Evolutionary conservation across 2,329 filamentous ascomycete genomes (phyloP).

Genomic region (Fusarium graminum): DNA sequence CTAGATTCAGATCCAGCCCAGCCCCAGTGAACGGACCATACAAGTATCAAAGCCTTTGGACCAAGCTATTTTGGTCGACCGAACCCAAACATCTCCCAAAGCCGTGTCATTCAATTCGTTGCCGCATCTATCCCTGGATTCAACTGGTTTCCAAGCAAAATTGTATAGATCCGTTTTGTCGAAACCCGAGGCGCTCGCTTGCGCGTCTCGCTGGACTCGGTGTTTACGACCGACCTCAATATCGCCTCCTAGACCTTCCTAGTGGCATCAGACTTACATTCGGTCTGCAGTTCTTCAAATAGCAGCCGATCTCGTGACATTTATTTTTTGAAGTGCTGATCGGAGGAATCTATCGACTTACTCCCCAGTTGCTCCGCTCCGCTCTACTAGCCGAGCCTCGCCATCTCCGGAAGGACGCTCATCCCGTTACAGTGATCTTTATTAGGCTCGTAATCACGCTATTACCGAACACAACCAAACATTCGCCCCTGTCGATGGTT

Average conservation of each 20-base stretch:
- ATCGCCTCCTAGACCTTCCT: constrained; percentile 32
- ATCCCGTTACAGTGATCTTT: constrained; percentile 6
- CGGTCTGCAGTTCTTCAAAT: constrained; percentile 7
- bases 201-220: constrained; percentile 20
- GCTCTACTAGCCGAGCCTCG: constrained; percentile 37
- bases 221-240: constrained; percentile 17
- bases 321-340: constrained; percentile 26
- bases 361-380: constrained; percentile 29
- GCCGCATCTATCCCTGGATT: constrained; percentile 10
- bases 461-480: constrained; percentile 36
- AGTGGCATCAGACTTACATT: constrained; percentile 11
- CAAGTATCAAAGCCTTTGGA: constrained; percentile 32
- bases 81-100: constrained; percentile 35
- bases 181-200: constrained; percentile 32
- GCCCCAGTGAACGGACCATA: constrained; percentile 44
- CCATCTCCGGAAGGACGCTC: constrained; percentile 39
- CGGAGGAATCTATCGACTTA: constrained; percentile 30
- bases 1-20: constrained; percentile 48
- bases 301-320: constrained; percentile 17
- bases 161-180: constrained; percentile 23
- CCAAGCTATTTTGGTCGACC: constrained; percentile 49
- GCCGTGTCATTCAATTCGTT: constrained; percentile 46
- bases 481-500: constrained; percentile 24
- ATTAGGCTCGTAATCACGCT: constrained; percentile 25
- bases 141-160: constrained; percentile 11